Conservation (phyloP, 75 land plant species). For the Picea sitchensis region DNA sequence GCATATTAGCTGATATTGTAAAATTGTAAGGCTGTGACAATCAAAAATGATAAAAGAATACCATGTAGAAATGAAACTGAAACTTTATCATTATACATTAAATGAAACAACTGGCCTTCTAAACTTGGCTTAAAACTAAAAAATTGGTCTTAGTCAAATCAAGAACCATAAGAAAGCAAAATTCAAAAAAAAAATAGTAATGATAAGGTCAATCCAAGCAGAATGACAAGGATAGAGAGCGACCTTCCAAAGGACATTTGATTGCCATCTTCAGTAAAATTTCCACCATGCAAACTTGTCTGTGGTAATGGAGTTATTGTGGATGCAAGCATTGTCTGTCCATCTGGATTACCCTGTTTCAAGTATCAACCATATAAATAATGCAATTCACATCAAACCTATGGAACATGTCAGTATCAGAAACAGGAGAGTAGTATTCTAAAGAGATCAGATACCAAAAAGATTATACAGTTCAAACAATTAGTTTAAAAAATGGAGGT, state of each 20-base stretch:
- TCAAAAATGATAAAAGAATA: background rate
- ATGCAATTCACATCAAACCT: background rate
- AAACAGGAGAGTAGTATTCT: background rate
- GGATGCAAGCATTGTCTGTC: constrained; percentile 85
- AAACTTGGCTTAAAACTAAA: background rate
- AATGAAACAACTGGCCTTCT: constrained; percentile 1
- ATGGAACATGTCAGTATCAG: background rate
- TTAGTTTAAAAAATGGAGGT: background rate
- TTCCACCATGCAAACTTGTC: constrained; percentile 32
- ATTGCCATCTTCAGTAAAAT: constrained; percentile 36
- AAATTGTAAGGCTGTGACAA: background rate
- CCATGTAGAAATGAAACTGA: background rate
- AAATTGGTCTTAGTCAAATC: background rate
- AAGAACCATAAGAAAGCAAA: background rate
- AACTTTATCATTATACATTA: constrained; percentile 5
- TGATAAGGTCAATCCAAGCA: background rate
- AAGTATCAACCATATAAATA: constrained; percentile 1
- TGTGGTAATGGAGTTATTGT: constrained; percentile 79
- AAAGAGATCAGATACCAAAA: background rate
- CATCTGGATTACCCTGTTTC: constrained; percentile 85
- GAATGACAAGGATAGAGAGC: background rate
- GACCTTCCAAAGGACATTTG: constrained; percentile 94
- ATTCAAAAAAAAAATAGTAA: background rate
- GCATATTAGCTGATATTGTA: background rate
- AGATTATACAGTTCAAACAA: background rate